Percentiles rank a stretch among this genome's conserved stretches.
Conservation (phyloP, 2,329 filamentous ascomycete genomes). For the Pestalotiopsis sp. region DNA sequence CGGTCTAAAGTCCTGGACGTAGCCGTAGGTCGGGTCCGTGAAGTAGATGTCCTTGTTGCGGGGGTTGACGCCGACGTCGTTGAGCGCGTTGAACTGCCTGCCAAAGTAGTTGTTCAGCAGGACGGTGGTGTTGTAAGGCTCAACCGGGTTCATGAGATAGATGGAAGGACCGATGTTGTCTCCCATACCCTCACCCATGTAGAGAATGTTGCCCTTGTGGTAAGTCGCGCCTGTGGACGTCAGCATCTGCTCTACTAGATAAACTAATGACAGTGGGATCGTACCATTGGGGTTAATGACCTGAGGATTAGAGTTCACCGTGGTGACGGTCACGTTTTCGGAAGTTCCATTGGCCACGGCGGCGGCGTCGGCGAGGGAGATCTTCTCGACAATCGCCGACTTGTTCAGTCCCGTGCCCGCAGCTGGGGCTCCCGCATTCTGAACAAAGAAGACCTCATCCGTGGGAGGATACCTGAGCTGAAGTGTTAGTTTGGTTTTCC, state of each 20-base stretch:
- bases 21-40: conserved; percentile 63
- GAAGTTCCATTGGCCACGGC: conserved; percentile 38
- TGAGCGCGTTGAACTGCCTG: conserved; percentile 61
- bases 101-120: conserved; percentile 64
- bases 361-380: conserved; percentile 46
- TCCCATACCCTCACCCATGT: conserved; percentile 53
- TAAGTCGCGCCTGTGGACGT: conserved; percentile 47
- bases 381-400: conserved; percentile 53
- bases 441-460: conserved; percentile 57
- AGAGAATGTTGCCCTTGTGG: conserved; percentile 51
- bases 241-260: not conserved
- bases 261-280: not conserved
- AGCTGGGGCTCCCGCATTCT: conserved; percentile 49
- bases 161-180: conserved; percentile 40
- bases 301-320: conserved; percentile 43
- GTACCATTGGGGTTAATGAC: conserved; percentile 55
- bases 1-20: conserved; percentile 59
- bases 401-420: conserved; percentile 54
- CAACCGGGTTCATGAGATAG: conserved; percentile 44
- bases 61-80: conserved; percentile 58
- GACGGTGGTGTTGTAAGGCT: conserved; percentile 54
- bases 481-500: conserved; percentile 9
- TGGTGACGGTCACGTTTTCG: conserved; percentile 42
- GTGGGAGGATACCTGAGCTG: conserved; percentile 40
- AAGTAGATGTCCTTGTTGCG: conserved; percentile 64